Evolutionary conservation across 2,329 filamentous ascomycete genomes (phyloP), one percentile per base, ranked within the genome.

Genomic region (Arthroderma sp.): DNA sequence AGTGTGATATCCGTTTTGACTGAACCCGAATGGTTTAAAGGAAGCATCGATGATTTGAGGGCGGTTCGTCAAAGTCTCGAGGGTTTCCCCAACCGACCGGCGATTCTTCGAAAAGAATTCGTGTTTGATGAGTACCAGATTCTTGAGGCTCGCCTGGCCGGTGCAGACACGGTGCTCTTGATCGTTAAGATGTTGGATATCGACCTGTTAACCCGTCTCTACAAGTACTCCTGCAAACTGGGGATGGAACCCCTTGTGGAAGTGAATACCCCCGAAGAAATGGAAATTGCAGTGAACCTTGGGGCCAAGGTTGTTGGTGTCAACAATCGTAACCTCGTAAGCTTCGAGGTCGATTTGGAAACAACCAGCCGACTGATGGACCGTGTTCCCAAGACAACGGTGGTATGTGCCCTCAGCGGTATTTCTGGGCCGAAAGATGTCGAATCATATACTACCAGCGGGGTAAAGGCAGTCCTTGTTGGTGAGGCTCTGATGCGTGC

Each of bases 41-140:
- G 91, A 40, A 94, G 83, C 63, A 88, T 98, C 49, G 89, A 98
- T 47, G 91, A 98, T 60, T 69, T 98, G 44, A 78, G 84, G 48
- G 79, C 82, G 31, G 91, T 96, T 29, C 79, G 91, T 38, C 84
- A 89, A 62, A 87, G 85, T 40, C 69, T 98, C n/a, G 78, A 87
- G 55, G 82, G 83, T 8, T 87, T 98, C 81, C 81, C 85, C 1
- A 93, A 95, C 60, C 77, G 91, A 43, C 93, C 91, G 2, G 93
- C 89, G 1, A 77, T 98, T 8, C 69, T 98, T 29, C 80, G 93
- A 27, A 98, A 98, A 61, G 91, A 98, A 55, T 98, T 98, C 57
- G 80, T 98, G 36, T 98, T 96, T 57, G 88, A 96, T 38, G 87
- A 96, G 61, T 98, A 98, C 60, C 91, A 98, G 63, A 96, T 98